These are phyloP conservation scores for Bimuria novae-zelandiae DNA, from an alignment of 2,329 filamentous ascomycete species.

Conservation along the genomic window DNA sequence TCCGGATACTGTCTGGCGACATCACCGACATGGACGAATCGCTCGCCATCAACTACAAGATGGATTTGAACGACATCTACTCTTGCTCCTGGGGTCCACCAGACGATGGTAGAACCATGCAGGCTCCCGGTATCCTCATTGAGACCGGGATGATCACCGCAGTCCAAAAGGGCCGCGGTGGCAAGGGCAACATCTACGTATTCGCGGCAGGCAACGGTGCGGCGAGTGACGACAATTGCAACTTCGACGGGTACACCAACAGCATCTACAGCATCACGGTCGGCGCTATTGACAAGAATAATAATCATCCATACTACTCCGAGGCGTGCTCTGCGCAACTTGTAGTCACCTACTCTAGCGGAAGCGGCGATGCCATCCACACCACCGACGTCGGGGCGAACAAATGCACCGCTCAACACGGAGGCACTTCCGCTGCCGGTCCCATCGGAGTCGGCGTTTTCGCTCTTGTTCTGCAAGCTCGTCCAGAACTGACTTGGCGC, in stretches of 20 bases:
- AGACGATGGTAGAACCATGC: slow-evolving; percentile 93
- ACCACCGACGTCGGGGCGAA: slow-evolving; percentile 92
- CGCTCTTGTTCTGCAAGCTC: slow-evolving; percentile 81
- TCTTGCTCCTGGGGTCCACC: slow-evolving; percentile 98
- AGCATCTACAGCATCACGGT: slow-evolving; percentile 99
- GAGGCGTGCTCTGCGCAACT: slow-evolving; percentile 95
- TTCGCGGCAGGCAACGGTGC: slow-evolving; percentile 97
- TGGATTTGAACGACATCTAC: slow-evolving; percentile 91
- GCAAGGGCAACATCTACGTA: slow-evolving; percentile 89
- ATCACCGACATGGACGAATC: slow-evolving; percentile 95
- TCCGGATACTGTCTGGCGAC: slow-evolving; percentile 87
- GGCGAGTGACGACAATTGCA: slow-evolving; percentile 87
- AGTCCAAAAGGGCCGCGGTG: slow-evolving; percentile 81
- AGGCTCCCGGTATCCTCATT: slow-evolving; percentile 87
- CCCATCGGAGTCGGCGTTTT: slow-evolving; percentile 91
- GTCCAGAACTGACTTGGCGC: slow-evolving; percentile 88
- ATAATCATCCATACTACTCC: slow-evolving; percentile 92
- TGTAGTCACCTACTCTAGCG: slow-evolving; percentile 96
- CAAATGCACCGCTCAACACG: slow-evolving; percentile 79
- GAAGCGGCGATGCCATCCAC: slow-evolving; percentile 85
- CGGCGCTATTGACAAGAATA: slow-evolving; percentile 85
- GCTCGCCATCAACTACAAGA: slow-evolving; percentile 87
- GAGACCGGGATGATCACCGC: slow-evolving; percentile 89
- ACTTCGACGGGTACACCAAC: slow-evolving; percentile 99
- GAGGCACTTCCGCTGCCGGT: slow-evolving; percentile 93